Evolutionary conservation across 1,139 yeast genomes (phyloP).

Genomic region (Pichia sp.): DNA sequence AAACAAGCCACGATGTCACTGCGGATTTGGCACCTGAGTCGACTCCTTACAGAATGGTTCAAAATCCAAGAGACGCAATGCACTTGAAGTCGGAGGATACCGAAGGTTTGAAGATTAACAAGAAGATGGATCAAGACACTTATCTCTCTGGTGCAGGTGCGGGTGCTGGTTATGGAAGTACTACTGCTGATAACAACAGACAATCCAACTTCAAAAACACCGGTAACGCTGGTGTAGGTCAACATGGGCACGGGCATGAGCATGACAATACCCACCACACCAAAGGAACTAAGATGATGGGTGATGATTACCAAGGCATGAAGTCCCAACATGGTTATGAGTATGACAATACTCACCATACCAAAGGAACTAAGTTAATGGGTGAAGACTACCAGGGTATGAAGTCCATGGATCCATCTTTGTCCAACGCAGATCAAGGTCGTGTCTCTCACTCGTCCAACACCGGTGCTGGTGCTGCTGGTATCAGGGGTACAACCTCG

Average conservation of each 20-base stretch:
- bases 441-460: too few species aligned
- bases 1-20: slow-evolving; percentile 1
- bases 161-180: too few species aligned
- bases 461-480: background rate
- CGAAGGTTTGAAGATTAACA: slow-evolving; percentile 3
- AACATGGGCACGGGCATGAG: too few species aligned
- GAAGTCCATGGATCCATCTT: background rate
- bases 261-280: too few species aligned
- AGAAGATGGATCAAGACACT: background rate
- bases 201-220: too few species aligned
- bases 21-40: slow-evolving; percentile 8
- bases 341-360: too few species aligned
- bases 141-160: background rate
- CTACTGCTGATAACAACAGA: too few species aligned
- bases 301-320: background rate
- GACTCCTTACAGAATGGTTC: slow-evolving; percentile 12
- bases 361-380: background rate
- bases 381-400: background rate
- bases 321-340: too few species aligned
- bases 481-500: background rate
- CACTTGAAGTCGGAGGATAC: slow-evolving; percentile 6
- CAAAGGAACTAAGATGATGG: background rate
- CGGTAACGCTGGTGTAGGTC: too few species aligned
- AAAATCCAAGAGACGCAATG: slow-evolving; percentile 6
- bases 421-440: too few species aligned